Evolutionary conservation across 305 asterid species (phyloP).

Genomic region (Fraxinus xanthoxyloides): DNA sequence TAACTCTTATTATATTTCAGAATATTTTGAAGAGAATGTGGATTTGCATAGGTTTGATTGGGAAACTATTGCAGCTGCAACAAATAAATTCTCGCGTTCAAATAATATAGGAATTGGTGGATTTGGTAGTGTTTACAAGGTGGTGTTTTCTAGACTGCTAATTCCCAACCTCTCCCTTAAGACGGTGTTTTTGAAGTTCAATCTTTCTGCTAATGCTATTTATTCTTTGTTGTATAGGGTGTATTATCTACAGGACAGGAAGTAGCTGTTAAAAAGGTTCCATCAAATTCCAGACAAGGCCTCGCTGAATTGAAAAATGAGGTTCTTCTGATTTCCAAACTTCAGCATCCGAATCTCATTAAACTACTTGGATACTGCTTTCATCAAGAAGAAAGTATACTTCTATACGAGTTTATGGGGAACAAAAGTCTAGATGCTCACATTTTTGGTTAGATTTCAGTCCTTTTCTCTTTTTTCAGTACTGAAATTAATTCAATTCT

Average conservation of each 20-base stretch:
- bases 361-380: constrained; percentile 25
- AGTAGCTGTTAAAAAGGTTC: constrained; percentile 22
- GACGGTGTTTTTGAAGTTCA: not conserved
- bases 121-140: constrained; percentile 16
- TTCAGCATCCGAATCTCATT: constrained; percentile 23
- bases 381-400: constrained; percentile 17
- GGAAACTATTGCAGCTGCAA: constrained; percentile 18
- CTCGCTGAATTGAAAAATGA: not conserved
- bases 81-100: constrained; percentile 21
- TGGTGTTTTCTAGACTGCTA: constrained; percentile 8
- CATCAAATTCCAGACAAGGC: not conserved
- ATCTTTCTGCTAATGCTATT: not conserved
- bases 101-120: constrained; percentile 6
- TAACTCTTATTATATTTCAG: not conserved
- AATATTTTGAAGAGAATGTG: not conserved
- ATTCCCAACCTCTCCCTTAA: not conserved
- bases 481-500: not conserved
- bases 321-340: constrained; percentile 16
- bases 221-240: not conserved
- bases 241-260: constrained; percentile 14
- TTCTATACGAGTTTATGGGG: constrained; percentile 29
- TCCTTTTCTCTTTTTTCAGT: not conserved
- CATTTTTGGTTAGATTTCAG: constrained; percentile 4
- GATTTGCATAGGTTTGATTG: constrained; percentile 19
- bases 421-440: constrained; percentile 5